Conservation (phyloP, 345 rosid genomes). For the Euclidium syriacum region DNA sequence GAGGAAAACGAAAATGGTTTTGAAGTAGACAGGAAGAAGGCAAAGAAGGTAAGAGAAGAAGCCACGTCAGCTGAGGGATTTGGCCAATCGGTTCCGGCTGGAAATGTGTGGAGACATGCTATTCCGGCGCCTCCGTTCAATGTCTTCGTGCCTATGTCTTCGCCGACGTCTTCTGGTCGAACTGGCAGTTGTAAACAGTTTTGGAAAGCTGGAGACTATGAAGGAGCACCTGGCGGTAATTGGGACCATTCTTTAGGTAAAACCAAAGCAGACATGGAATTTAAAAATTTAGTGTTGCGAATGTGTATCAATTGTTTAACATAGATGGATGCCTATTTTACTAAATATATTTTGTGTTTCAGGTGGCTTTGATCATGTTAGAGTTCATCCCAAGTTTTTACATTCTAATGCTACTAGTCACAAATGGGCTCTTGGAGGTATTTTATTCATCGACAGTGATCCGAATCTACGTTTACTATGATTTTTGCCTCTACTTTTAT, state of each 20-base stretch:
- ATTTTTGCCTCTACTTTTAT: not conserved
- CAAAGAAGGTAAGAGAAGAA: conserved; percentile 23
- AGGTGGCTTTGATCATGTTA: conserved; percentile 86
- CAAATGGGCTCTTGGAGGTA: conserved; percentile 99
- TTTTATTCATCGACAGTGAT: not conserved
- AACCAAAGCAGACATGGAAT: not conserved
- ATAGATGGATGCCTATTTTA: not conserved
- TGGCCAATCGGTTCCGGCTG: conserved; percentile 37
- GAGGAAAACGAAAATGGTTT: too few relatives aligned
- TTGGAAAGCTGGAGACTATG: conserved; percentile 94
- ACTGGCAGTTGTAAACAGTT: conserved; percentile 52
- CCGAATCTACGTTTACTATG: not conserved
- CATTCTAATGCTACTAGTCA: conserved; percentile 99
- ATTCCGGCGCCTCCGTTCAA: not conserved
- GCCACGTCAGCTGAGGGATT: conserved; percentile 45
- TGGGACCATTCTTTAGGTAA: conserved; percentile 58
- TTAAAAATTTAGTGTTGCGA: too few relatives aligned
- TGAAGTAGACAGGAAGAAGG: conserved; percentile 26
- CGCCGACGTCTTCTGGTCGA: not conserved
- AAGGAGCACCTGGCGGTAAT: conserved; percentile 40
- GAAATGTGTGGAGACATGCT: not conserved
- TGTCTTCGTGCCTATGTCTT: not conserved
- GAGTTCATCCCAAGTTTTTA: conserved; percentile 93
- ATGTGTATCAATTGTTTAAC: not conserved
- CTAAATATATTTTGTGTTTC: not conserved